phyloP scores from a whole-genome alignment of 1,139 yeast species.

The Blastobotrys apis region DNA sequence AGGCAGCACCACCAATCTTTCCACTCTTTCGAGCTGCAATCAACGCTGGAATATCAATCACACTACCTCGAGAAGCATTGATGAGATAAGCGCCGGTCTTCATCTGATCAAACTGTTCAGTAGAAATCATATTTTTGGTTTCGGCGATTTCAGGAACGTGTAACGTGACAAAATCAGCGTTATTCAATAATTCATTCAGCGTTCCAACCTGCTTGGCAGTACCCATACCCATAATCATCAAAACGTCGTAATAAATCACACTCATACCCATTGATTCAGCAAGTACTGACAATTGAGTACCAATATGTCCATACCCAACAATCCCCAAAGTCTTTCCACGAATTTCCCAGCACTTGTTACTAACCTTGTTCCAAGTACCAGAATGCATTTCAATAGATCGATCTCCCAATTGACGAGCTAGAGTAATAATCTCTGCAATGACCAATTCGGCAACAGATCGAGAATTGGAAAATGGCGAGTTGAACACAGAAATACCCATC shows the following conservation, averaged over 20 bases:
- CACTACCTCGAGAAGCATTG: conserved; percentile 97
- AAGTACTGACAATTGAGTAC: conserved; percentile 90
- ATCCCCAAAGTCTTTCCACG: conserved; percentile 98
- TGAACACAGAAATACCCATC: conserved; percentile 93
- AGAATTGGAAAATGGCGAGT: conserved; percentile 97
- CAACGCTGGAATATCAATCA: conserved; percentile 91
- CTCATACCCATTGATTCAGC: conserved; percentile 99
- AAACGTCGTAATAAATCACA: conserved; percentile 86
- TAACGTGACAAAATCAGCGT: conserved; percentile 83
- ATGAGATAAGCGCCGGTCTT: conserved; percentile 91
- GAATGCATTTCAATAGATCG: conserved; percentile 94
- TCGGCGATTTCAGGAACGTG: conserved; percentile 96
- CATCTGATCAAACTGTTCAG: conserved; percentile 94
- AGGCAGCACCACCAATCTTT: conserved; percentile 94
- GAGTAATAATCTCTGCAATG: conserved; percentile 86
- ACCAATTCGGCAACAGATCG: conserved; percentile 98
- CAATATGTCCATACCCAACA: conserved; percentile 97
- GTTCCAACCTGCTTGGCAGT: conserved; percentile 90
- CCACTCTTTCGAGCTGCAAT: conserved; percentile 89
- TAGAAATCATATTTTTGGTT: conserved; percentile 82
- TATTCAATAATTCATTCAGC: conserved; percentile 71
- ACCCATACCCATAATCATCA: conserved; percentile 95
- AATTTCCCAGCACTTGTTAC: conserved; percentile 96
- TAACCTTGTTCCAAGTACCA: conserved; percentile 97
- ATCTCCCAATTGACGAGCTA: conserved; percentile 96